Conservation (phyloP, 805 yeast species). For the Tetrapisispora pingtungensis region DNA sequence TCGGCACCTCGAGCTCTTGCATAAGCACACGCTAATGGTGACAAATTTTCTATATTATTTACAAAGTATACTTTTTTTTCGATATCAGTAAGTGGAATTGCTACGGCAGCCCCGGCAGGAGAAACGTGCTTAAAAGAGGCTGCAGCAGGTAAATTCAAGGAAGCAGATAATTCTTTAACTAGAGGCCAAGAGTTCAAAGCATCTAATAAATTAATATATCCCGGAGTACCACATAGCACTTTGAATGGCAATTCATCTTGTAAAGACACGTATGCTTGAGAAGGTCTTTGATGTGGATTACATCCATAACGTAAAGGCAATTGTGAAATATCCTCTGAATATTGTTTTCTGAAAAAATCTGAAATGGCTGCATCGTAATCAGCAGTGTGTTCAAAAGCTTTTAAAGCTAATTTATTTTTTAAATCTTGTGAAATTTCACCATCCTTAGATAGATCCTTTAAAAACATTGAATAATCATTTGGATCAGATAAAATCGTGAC, state of each 20-base stretch:
- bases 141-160: conserved; percentile 94
- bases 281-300: conserved; percentile 98
- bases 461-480: conserved; percentile 76
- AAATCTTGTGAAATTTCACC: conserved; percentile 67
- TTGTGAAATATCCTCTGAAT: conserved; percentile 82
- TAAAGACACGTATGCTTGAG: conserved; percentile 84
- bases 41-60: conserved; percentile 83
- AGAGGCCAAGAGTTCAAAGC: conserved; percentile 98
- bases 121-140: conserved; percentile 98
- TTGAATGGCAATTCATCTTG: conserved; percentile 88
- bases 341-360: conserved; percentile 95
- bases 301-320: conserved; percentile 96
- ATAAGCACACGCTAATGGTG: conserved; percentile 95
- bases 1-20: conserved; percentile 99
- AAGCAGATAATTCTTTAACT: conserved; percentile 91
- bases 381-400: conserved; percentile 98
- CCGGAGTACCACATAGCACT: conserved; percentile 91
- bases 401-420: conserved; percentile 78
- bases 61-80: conserved; percentile 96
- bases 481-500: conserved; percentile 96
- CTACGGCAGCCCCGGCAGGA: conserved; percentile 98
- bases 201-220: conserved; percentile 92
- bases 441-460: conserved; percentile 58
- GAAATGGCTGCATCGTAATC: conserved; percentile 93
- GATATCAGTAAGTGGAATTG: conserved; percentile 78